phyloP scores from a whole-genome alignment of 768 basidiomycete species.

The Punctularia strigosozonata region DNA sequence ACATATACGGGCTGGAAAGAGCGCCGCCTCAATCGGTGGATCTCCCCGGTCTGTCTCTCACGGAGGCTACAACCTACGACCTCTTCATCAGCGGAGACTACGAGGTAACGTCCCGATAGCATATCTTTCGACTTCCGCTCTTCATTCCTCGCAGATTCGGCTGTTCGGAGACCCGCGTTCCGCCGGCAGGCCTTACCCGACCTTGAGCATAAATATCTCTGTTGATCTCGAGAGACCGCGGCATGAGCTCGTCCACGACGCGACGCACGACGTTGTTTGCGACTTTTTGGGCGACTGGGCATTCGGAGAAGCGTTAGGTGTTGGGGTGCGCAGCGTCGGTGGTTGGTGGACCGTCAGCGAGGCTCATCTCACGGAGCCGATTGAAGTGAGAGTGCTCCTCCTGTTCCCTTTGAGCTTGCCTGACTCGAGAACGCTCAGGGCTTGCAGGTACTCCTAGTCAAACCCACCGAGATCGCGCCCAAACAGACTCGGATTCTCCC shows the following conservation, averaged over 20 bases:
- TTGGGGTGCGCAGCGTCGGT: slow-evolving; percentile 43
- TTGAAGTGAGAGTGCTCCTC: slow-evolving; percentile 8
- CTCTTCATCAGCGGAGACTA: slow-evolving; percentile 75
- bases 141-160: slow-evolving; percentile 41
- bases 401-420: background rate
- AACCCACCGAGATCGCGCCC: slow-evolving; percentile 35
- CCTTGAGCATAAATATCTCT: slow-evolving; percentile 41
- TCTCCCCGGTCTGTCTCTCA: slow-evolving; percentile 31
- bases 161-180: slow-evolving; percentile 67
- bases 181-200: slow-evolving; percentile 31
- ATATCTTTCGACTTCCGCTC: slow-evolving; percentile 1
- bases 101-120: slow-evolving; percentile 36
- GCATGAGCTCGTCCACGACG: slow-evolving; percentile 25
- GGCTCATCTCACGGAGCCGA: slow-evolving; percentile 7
- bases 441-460: slow-evolving; percentile 11
- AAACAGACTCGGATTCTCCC: slow-evolving; percentile 54
- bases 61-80: slow-evolving; percentile 41
- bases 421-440: slow-evolving; percentile 7
- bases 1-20: slow-evolving; percentile 64
- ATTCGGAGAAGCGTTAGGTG: slow-evolving; percentile 59
- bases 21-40: slow-evolving; percentile 35
- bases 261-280: slow-evolving; percentile 42
- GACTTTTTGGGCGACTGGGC: slow-evolving; percentile 69
- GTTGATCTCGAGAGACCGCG: slow-evolving; percentile 27
- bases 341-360: slow-evolving; percentile 44